Evolutionary conservation across 1,284 basidiomycete genomes (phyloP).

Genomic region (Moesziomyces sp.): DNA sequence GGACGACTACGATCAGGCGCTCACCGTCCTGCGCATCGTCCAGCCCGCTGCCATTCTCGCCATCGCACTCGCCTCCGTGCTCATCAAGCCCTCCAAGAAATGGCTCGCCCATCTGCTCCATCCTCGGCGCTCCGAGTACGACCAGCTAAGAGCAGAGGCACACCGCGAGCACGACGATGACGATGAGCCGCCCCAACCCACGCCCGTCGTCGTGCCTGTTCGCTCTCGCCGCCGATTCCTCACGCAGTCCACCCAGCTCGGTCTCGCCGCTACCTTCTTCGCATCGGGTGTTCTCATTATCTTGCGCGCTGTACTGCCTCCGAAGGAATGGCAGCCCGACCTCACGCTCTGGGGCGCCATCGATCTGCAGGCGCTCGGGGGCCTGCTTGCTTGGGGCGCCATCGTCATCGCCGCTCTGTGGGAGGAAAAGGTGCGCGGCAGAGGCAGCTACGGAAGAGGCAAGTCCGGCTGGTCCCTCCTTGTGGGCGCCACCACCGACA

Average conservation of each 20-base stretch:
- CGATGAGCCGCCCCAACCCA: slow-evolving; percentile 47
- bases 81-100: slow-evolving; percentile 30
- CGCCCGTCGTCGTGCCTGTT: slow-evolving; percentile 56
- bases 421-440: slow-evolving; percentile 52
- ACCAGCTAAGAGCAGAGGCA: slow-evolving; percentile 30
- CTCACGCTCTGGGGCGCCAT: slow-evolving; percentile 49
- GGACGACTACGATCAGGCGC: slow-evolving; percentile 25
- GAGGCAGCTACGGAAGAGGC: slow-evolving; percentile 55
- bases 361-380: slow-evolving; percentile 56
- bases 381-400: slow-evolving; percentile 54
- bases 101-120: slow-evolving; percentile 16
- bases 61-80: slow-evolving; percentile 39
- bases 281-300: slow-evolving; percentile 58
- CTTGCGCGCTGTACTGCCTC: slow-evolving; percentile 59
- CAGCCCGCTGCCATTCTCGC: slow-evolving; percentile 46
- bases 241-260: slow-evolving; percentile 42
- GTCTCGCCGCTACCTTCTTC: slow-evolving; percentile 54
- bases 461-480: slow-evolving; percentile 44
- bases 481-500: slow-evolving; percentile 39
- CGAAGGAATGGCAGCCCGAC: slow-evolving; percentile 57
- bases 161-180: slow-evolving; percentile 14
- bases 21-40: slow-evolving; percentile 40
- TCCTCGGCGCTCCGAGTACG: slow-evolving; percentile 32
- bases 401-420: slow-evolving; percentile 51
- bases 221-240: slow-evolving; percentile 51